A percentile compares a stretch with the other conserved stretches of the same genome.
Evolutionary conservation across 371 early-diverging fungal species (phyloP).

Genomic region (Vairimorpha ceranae): DNA sequence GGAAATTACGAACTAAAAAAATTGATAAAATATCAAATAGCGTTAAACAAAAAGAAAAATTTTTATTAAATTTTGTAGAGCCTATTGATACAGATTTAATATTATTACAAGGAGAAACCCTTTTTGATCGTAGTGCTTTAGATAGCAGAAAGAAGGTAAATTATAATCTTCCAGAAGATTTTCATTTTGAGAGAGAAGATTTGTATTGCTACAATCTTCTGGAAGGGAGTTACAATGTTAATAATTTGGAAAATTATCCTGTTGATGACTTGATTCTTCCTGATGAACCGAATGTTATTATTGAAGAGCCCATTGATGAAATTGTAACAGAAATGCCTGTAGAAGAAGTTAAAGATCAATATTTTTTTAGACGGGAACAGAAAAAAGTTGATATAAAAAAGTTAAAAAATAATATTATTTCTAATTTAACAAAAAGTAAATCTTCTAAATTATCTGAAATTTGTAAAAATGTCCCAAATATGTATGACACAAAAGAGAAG

Average conservation of each 20-base stretch:
- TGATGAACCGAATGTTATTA: neutral
- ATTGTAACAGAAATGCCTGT: constrained; percentile 12
- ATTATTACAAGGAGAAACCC: constrained; percentile 43
- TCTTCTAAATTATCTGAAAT: constrained; percentile 13
- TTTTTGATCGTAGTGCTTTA: constrained; percentile 43
- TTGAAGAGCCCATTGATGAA: constrained; percentile 26
- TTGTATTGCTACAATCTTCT: constrained; percentile 50
- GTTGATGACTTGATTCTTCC: neutral
- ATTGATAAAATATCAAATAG: constrained; percentile 6
- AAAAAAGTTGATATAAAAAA: constrained; percentile 56
- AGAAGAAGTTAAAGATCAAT: constrained; percentile 12
- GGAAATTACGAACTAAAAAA: constrained; percentile 50
- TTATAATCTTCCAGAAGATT: constrained; percentile 55
- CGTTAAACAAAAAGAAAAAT: constrained; percentile 46
- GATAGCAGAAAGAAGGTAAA: constrained; percentile 53
- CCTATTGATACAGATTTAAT: constrained; percentile 21
- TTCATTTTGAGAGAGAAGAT: constrained; percentile 44
- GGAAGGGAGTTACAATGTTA: constrained; percentile 38
- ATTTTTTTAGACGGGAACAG: constrained; percentile 9
- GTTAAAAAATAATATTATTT: constrained; percentile 46
- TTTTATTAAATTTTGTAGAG: constrained; percentile 50
- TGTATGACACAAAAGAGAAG: constrained; percentile 37
- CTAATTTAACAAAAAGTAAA: constrained; percentile 1
- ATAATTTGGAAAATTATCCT: neutral
- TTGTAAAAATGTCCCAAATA: constrained; percentile 16